Evolutionary conservation across 306 rosid species (phyloP).

Genomic region (Quercus rubra): DNA sequence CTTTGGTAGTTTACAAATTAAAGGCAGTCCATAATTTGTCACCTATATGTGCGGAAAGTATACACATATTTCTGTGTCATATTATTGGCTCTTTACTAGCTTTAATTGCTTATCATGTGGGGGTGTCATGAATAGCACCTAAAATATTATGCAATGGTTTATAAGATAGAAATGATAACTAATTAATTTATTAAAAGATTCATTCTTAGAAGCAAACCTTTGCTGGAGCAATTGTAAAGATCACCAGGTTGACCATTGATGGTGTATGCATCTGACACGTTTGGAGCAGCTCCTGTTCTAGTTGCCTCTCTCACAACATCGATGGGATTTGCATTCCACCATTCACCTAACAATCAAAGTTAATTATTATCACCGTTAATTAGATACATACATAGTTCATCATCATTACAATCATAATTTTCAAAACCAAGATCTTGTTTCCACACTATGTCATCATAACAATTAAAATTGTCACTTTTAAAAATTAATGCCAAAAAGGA

Average conservation of each 20-base stretch:
- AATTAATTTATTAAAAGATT: constrained; percentile 11
- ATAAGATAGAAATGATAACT: background rate
- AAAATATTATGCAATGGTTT: too few relatives aligned
- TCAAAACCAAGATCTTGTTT: background rate
- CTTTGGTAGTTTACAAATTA: too few relatives aligned
- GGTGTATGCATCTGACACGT: constrained; percentile 79
- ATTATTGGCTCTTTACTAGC: too few relatives aligned
- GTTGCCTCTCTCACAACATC: constrained; percentile 65
- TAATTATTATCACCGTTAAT: constrained; percentile 6
- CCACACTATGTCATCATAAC: too few relatives aligned
- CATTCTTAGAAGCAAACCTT: constrained; percentile 34
- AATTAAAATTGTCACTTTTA: too few relatives aligned
- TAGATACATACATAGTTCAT: background rate
- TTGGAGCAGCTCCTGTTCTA: constrained; percentile 75
- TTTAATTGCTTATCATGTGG: too few relatives aligned
- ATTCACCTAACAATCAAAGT: constrained; percentile 58
- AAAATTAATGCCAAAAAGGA: too few relatives aligned
- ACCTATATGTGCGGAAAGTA: too few relatives aligned
- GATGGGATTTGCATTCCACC: constrained; percentile 93
- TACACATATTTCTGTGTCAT: too few relatives aligned
- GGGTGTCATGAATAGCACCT: too few relatives aligned
- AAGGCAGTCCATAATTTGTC: too few relatives aligned
- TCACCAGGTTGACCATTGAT: constrained; percentile 98
- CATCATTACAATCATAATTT: constrained; percentile 1
- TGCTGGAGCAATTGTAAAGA: constrained; percentile 80